Evolutionary conservation across 306 rosid species (phyloP), one percentile per base, ranked within the genome.

Genomic region (Lagenaria siceraria): DNA sequence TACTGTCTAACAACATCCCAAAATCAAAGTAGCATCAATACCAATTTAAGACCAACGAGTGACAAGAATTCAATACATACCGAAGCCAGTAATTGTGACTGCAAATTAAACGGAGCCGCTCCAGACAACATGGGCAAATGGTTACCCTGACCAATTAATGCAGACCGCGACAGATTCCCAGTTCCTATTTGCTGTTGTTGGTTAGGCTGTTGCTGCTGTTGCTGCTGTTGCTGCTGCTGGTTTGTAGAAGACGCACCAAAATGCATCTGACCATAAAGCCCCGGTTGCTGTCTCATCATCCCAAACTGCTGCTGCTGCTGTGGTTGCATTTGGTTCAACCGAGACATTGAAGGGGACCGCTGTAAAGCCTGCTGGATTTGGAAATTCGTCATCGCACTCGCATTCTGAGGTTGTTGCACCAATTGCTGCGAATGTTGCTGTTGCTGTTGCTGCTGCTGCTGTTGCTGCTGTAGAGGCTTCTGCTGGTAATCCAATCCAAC

Each of bases 41-140:
- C 38, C 52, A 56, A 53, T 54, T 33, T 58, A 7, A 33, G 31
- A 36, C 78, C 25, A 76, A 38, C 18, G 38, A 56, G 54, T n/a
- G 12, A 21, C 62, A 55, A 55, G 38, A 38, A 19, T 58, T 54
- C 78, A 59, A 68, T 58, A 10, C 78, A 75, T 92, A 95, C 99
- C 92, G 99, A 95, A 54, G 88, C 80, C 65, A 95, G 80, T 19
- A 92, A n/a, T 74, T 85, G 90, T 69, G 76, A 31, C 77, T 78
- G 87, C 71, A 83, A 61, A 77, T 86, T 95, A 63, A 86, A 89
- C 75, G 89, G 99, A 8, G 89, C 83, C 2, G 81, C 78, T n/a
- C 91, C 85, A 2, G 96, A 74, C 85, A 95, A 56, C 90, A 92
- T 85, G 35, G 99, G 96, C 78, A 92, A 86, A 29, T 90, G 96